Percentiles rank a stretch among this genome's conserved stretches.
Conservation (phyloP, 768 basidiomycete species). For the Agrocybe pediades region DNA sequence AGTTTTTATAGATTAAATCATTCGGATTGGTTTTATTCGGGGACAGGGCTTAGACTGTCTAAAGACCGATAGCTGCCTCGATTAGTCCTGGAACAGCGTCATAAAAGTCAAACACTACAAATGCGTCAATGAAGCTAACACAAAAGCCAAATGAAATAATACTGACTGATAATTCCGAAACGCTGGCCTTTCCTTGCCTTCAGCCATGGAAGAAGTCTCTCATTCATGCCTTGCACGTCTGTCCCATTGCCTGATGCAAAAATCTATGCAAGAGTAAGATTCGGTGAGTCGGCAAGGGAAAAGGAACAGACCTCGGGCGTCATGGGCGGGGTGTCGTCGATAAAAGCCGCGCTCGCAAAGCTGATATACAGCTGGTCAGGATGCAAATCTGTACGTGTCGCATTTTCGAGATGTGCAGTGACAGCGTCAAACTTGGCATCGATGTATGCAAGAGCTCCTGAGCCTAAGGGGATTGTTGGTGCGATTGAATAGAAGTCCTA, state of each 20-base stretch:
- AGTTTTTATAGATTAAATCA: no score
- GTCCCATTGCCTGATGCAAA: conserved; percentile 43
- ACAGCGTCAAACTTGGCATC: conserved; percentile 44
- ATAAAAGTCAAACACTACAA: conserved; percentile 50
- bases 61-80: conserved; percentile 44
- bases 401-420: conserved; percentile 42
- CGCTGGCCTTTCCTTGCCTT: conserved; percentile 41
- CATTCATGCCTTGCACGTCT: conserved; percentile 38
- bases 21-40: no score
- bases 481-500: conserved; percentile 45
- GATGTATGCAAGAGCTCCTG: conserved; percentile 39
- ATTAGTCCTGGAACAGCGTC: conserved; percentile 46
- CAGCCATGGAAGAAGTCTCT: conserved; percentile 45
- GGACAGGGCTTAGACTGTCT: no score
- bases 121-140: not conserved
- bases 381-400: conserved; percentile 32
- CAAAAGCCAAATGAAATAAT: not conserved
- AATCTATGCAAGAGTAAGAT: conserved; percentile 25
- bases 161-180: conserved; percentile 49
- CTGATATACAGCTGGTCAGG: conserved; percentile 48
- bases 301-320: conserved; percentile 32
- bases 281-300: not conserved
- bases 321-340: conserved; percentile 33
- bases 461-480: conserved; percentile 27
- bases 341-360: conserved; percentile 47